phyloP scores from a whole-genome alignment of 129 eudicot species.

The Tagetes patula region DNA sequence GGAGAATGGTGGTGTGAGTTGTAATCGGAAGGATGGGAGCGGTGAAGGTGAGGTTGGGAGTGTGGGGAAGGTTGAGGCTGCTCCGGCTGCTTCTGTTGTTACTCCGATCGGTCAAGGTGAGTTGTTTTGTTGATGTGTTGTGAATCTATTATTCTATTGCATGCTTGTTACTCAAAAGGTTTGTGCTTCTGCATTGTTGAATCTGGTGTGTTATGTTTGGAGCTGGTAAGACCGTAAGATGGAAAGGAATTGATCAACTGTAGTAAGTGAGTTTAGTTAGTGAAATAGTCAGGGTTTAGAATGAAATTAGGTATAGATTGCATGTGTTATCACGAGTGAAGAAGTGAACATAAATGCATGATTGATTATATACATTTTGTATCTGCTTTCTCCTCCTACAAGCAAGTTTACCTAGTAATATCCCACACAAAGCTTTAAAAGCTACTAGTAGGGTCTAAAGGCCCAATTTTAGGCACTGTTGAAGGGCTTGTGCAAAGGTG shows the following conservation, averaged over 20 bases:
- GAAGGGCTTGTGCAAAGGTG: background rate
- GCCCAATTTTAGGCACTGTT: background rate
- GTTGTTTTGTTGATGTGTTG: conserved; percentile 4
- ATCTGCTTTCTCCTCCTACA: background rate
- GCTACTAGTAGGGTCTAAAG: no score
- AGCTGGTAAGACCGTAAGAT: background rate
- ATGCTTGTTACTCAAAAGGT: conserved; percentile 3
- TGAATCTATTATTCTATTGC: conserved; percentile 30
- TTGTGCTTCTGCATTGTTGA: background rate
- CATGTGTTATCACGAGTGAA: background rate
- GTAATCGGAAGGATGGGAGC: conserved; percentile 15
- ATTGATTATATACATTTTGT: background rate
- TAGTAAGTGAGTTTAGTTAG: background rate
- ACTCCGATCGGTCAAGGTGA: conserved; percentile 58
- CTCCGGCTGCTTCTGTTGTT: conserved; percentile 48
- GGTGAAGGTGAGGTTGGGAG: conserved; percentile 37
- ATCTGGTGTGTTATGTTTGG: background rate
- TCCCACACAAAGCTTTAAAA: no score
- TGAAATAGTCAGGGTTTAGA: conserved; percentile 24
- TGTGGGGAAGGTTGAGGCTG: conserved; percentile 39
- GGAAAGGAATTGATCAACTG: conserved; percentile 7
- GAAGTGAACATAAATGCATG: conserved; percentile 16
- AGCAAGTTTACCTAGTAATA: no score
- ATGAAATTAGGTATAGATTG: background rate
- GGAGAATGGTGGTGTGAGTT: conserved; percentile 38